These are phyloP conservation scores for Apiospora marii DNA, from an alignment of 2,329 filamentous ascomycete genomes.

Conservation along the genomic window DNA sequence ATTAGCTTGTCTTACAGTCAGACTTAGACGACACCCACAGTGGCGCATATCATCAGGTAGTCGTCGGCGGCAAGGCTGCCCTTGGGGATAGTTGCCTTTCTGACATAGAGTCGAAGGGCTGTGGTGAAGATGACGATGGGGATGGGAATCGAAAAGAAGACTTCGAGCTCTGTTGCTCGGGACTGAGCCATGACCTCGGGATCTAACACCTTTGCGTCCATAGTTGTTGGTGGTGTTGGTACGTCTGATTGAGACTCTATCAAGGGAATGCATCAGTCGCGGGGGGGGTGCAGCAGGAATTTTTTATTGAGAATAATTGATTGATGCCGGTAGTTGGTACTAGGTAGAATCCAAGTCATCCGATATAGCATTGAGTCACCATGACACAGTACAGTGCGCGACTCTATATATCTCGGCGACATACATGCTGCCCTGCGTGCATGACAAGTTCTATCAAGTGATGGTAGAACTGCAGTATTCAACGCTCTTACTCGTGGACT, in stretches of 20 bases:
- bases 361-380: background rate
- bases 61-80: conserved; percentile 35
- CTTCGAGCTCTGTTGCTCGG: conserved; percentile 30
- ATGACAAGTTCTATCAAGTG: background rate
- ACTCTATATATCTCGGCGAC: background rate
- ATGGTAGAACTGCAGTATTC: background rate
- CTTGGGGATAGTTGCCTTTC: conserved; percentile 31
- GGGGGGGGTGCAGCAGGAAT: background rate
- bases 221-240: background rate
- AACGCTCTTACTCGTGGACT: no score
- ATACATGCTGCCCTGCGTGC: background rate
- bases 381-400: background rate
- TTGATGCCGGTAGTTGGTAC: background rate
- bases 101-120: conserved; percentile 34
- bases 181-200: conserved; percentile 37
- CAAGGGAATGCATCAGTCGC: no score
- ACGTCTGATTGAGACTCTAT: background rate
- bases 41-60: conserved; percentile 39
- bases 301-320: background rate
- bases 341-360: background rate
- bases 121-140: conserved; percentile 38
- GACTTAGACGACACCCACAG: conserved; percentile 30
- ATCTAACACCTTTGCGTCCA: background rate
- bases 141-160: conserved; percentile 37
- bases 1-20: background rate